Evolutionary conservation across 345 rosid genomes (phyloP).

Genomic region (Durio zibethinus): DNA sequence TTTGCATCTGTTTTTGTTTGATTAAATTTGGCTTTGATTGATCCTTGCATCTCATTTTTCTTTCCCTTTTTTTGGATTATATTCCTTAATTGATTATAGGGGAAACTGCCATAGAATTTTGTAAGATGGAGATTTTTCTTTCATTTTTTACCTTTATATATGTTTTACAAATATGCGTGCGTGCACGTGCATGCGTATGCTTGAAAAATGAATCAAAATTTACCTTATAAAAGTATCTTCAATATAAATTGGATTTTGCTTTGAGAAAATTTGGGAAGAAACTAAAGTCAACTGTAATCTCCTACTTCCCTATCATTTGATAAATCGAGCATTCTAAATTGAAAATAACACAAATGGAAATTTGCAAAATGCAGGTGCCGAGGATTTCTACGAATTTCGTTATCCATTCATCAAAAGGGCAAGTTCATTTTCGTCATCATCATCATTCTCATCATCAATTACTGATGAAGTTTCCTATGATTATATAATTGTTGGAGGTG

Average conservation of each 20-base stretch:
- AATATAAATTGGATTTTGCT: not conserved
- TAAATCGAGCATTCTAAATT: not conserved
- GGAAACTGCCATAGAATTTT: no score
- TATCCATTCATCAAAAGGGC: slow-evolving; percentile 78
- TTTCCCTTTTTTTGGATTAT: not conserved
- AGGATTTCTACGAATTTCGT: slow-evolving; percentile 30
- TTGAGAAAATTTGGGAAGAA: not conserved
- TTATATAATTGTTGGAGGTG: slow-evolving; percentile 90
- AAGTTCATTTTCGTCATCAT: slow-evolving; percentile 65
- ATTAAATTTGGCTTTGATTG: not conserved
- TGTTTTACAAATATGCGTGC: no score
- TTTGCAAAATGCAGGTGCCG: slow-evolving; percentile 27
- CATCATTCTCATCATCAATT: slow-evolving; percentile 51
- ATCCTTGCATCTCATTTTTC: not conserved
- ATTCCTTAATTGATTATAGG: no score
- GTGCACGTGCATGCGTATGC: no score
- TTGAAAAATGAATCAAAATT: no score
- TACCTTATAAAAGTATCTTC: no score
- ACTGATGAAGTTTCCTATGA: slow-evolving; percentile 51
- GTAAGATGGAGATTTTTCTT: no score
- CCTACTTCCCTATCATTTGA: not conserved
- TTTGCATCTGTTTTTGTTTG: not conserved
- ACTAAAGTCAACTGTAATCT: not conserved
- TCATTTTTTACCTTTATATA: no score
- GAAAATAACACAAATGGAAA: not conserved